Base-by-base conservation (phyloP, 495 filamentous ascomycete genomes). In the Trichoderma virens region DNA sequence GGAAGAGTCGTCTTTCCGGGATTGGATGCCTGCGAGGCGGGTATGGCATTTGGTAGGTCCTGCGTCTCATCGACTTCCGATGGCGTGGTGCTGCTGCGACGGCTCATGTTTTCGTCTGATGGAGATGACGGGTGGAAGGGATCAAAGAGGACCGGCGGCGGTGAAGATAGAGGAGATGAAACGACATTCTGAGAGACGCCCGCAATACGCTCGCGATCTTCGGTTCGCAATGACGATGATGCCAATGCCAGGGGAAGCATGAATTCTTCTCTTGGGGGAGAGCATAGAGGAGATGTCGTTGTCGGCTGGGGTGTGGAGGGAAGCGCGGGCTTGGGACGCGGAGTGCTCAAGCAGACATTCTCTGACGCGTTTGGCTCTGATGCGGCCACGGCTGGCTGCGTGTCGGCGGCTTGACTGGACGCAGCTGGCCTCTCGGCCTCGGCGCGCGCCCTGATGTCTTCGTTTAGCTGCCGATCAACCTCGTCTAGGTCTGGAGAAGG, bases 1-100 rank as follows among this genome's bases (percentile, higher is more conserved):
- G 80, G 78, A 4, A 85, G 72, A 16, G 75, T 74, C 5, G 34
- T 60, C 20, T 71, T 67, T 34, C 63, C 62, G 0, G 73, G 67
- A 9, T 66, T 72, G 2, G 78, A 78, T 1, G 74, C 65, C 47
- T 82, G 77, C 1, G 80, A 83, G 11, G 78, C 73, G 7, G 78
- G 74, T 5, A 54, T 54, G 3, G 45, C n/a, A 27, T 54, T 54
- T 2, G 51, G 51, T 25, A 30, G 20, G 16, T 56, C 45, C 20
- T 51, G 45, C 3, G 73, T 69, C 20, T 76, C 75, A 39, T 78
- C 74, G 39, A 69, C 70, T 41, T 74, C 70, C 1, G 76, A 78
- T 0, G 72, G 68, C 0, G 76, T 71, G 6, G 74, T 69, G 61
- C 62, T 68, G 13, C 61, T 63, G 14, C 28, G 61, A 41, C 74